Evolutionary conservation across 192 early-diverging fungal genomes (phyloP), one percentile per base, ranked within the genome.

Genomic region (Umbelopsis ramanniana): DNA sequence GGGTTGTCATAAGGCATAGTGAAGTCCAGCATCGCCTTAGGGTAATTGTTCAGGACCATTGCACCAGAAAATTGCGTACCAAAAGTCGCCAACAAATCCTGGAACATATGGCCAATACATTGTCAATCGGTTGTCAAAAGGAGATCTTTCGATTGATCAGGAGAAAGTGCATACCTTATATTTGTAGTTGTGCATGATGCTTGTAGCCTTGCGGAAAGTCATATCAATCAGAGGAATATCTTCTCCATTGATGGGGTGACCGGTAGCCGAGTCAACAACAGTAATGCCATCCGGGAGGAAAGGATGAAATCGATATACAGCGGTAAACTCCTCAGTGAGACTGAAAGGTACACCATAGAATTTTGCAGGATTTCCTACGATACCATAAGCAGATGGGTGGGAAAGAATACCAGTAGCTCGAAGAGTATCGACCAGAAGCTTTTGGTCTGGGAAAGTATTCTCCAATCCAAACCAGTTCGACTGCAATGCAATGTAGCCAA

Each of bases 381-480:
- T 63, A 37, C 57, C 57, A 4, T 37, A 14, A 7, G 57, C 12
- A 37, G 57, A 63, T 11, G 23, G 24, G 15, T 26, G 23, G 4
- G 57, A 63, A 14, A 63, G 17, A 37, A 63, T 37, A n/a, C 57
- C 57, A 37, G 33, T 26, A 29, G 4, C n/a, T n/a, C 33, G 26
- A 17, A 63, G 33, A 4, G 35, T n/a, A 3, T 12, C 57, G 0
- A 35, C 8, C 33, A 63, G 11, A 37, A 63, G 14, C 3, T 63
- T 29, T n/a, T 63, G 29, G 15, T 63, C 57, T 11, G 57, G 57
- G 19, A 63, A 63, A 2, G 35, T 12, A 19, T 63, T 63, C 57
- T 63, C 17, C 33, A 63, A 37, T 33, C 57, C 57, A n/a, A 29
- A 63, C 57, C 57, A 63, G 33, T 63, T 63, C 17, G 57, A 63